phyloP scores from a whole-genome alignment of 1,284 basidiomycete genomes.

The Golubevia pallescens region DNA sequence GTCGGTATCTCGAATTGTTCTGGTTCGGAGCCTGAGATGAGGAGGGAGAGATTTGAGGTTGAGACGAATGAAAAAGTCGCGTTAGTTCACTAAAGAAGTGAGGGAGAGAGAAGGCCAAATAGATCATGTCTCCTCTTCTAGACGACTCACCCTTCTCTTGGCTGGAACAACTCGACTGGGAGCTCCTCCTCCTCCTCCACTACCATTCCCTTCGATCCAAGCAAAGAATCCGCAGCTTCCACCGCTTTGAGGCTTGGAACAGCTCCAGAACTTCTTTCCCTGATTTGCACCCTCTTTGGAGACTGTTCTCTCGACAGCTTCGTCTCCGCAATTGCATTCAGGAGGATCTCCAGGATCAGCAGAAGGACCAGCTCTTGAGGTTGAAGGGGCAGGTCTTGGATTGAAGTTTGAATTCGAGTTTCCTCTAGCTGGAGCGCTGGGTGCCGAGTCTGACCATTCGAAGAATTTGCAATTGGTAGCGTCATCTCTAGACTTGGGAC shows the following conservation, averaged over 20 bases:
- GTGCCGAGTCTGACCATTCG: conserved; percentile 25
- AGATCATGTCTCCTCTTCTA: neutral
- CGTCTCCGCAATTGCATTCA: conserved; percentile 31
- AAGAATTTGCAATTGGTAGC: conserved; percentile 32
- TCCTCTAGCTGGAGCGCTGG: no score
- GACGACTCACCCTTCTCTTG: neutral
- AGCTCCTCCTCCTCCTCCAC: neutral
- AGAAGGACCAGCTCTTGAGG: neutral
- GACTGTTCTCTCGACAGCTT: conserved; percentile 20
- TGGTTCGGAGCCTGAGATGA: neutral
- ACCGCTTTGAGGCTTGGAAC: conserved; percentile 23
- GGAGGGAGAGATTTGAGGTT: neutral
- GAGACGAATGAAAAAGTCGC: neutral
- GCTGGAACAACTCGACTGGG: neutral
- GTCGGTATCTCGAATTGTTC: neutral
- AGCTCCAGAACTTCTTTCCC: conserved; percentile 29
- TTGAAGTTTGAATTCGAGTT: no score
- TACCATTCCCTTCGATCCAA: conserved; percentile 20
- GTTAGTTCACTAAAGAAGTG: neutral
- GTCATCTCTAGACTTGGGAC: conserved; percentile 24
- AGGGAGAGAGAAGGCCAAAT: no score
- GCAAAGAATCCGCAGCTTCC: conserved; percentile 36
- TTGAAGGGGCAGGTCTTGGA: neutral
- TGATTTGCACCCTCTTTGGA: conserved; percentile 32
- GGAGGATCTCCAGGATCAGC: neutral